Percentiles rank a stretch among this genome's conserved stretches.
Evolutionary conservation across 169 alveolate species (phyloP).

Genomic region (Nephromyces sp.): DNA sequence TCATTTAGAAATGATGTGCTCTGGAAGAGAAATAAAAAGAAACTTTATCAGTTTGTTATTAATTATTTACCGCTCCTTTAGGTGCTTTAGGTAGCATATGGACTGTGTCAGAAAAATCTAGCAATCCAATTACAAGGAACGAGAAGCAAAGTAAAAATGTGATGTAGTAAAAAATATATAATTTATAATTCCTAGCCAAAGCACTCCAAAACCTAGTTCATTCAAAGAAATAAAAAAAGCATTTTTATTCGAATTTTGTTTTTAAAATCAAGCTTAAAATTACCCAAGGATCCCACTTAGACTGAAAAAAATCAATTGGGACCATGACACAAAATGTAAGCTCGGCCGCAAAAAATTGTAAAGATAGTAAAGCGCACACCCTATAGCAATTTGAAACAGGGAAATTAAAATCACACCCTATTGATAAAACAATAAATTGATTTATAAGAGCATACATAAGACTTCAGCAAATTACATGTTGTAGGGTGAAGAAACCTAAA

Average conservation of each 20-base stretch:
- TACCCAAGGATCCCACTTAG: conserved; percentile 24
- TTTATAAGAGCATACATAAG: no score
- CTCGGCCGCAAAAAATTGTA: conserved; percentile 22
- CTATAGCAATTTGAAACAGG: conserved; percentile 6
- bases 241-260: neutral
- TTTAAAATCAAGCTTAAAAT: neutral
- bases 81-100: conserved; percentile 23
- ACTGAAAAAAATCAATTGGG: conserved; percentile 4
- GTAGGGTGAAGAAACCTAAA: no score
- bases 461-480: no score
- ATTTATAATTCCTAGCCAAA: conserved; percentile 10
- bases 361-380: neutral
- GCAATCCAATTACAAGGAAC: conserved; percentile 10
- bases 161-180: conserved; percentile 11
- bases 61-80: conserved; percentile 6
- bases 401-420: conserved; percentile 26
- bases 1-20: neutral
- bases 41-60: neutral
- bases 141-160: conserved; percentile 5
- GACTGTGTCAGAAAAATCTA: conserved; percentile 9
- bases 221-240: neutral
- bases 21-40: neutral
- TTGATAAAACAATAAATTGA: no score
- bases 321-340: conserved; percentile 10
- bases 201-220: conserved; percentile 22